These are phyloP conservation scores for Candida labiduridarum DNA, from an alignment of 1,139 yeast genomes.

Conservation along the genomic window DNA sequence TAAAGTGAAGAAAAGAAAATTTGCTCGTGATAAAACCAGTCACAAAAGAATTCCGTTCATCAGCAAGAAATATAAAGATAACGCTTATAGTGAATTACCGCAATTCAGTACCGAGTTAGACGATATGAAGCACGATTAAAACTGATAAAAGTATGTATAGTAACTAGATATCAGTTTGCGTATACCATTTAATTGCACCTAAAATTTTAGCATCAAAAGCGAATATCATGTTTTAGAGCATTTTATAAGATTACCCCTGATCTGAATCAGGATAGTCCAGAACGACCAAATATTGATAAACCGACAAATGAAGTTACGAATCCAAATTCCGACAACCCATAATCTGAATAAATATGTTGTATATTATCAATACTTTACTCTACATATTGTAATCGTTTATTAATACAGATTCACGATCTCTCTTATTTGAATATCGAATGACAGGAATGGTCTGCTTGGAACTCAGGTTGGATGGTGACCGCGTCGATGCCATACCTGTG, in stretches of 20 bases:
- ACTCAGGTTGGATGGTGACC: conserved; percentile 96
- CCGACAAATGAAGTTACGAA: no score
- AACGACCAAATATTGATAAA: no score
- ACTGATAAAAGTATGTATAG: neutral
- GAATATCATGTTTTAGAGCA: no score
- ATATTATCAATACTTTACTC: no score
- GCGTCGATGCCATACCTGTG: conserved; percentile 88
- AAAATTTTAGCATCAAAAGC: neutral
- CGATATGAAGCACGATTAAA: conserved; percentile 13
- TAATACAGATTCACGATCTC: neutral
- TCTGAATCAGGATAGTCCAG: no score
- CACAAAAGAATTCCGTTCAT: conserved; percentile 37
- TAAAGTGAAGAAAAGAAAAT: conserved; percentile 54
- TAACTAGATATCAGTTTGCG: neutral
- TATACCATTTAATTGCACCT: neutral
- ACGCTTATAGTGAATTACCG: conserved; percentile 30
- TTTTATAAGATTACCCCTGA: no score
- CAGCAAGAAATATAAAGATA: conserved; percentile 22
- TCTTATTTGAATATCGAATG: neutral
- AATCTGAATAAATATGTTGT: no score
- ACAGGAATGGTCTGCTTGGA: conserved; percentile 15
- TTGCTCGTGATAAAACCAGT: conserved; percentile 41
- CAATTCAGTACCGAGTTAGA: conserved; percentile 24
- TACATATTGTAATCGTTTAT: neutral
- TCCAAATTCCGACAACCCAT: no score